phyloP scores from a whole-genome alignment of 345 rosid species.

The Pelargonium nanum region DNA sequence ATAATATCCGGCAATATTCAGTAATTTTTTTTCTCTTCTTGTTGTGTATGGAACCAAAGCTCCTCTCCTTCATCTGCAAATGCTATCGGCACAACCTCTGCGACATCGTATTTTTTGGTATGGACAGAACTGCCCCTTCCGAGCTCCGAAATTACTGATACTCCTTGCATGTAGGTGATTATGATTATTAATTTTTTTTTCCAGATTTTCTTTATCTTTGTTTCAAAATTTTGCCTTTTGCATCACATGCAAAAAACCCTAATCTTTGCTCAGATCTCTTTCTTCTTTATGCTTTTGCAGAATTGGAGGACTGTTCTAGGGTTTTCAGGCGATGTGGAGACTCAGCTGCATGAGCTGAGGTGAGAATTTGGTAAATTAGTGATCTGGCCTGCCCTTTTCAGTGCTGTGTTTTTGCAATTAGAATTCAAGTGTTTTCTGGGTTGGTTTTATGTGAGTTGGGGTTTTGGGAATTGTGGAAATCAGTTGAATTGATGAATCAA shows the following conservation, averaged over 20 bases:
- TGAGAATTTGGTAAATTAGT: neutral
- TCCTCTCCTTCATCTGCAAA: neutral
- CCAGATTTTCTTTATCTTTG: too few relatives aligned
- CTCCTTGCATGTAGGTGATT: neutral
- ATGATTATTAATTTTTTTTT: too few relatives aligned
- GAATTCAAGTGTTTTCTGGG: neutral
- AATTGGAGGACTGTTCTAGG: neutral
- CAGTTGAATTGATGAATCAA: neutral
- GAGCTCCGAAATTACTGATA: neutral
- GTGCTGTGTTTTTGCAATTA: neutral
- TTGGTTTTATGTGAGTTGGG: neutral
- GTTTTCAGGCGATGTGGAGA: neutral
- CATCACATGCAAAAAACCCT: too few relatives aligned
- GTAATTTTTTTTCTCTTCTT: too few relatives aligned
- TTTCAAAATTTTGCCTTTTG: neutral
- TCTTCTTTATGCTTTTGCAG: neutral
- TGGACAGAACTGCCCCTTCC: neutral
- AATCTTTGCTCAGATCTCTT: neutral
- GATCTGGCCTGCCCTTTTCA: neutral
- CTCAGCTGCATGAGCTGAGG: neutral
- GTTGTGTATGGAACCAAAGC: too few relatives aligned
- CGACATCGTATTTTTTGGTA: too few relatives aligned
- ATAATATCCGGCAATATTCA: neutral
- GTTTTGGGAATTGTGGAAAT: neutral
- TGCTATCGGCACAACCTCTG: neutral